phyloP scores from a whole-genome alignment of 495 filamentous ascomycete species.

The Penicillium longicatenatum region DNA sequence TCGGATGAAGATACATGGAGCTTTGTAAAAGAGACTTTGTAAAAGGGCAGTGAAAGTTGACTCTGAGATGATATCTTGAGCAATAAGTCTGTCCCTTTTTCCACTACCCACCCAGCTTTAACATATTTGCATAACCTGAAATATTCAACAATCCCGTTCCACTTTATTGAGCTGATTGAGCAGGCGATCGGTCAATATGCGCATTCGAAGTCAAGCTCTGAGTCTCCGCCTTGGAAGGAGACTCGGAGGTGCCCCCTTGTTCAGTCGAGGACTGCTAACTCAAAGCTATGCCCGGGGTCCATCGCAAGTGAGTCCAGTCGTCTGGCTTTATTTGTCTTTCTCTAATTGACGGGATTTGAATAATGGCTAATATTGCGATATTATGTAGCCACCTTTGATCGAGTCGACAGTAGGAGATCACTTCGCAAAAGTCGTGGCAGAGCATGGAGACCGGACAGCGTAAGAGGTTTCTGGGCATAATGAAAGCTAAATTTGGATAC shows the following conservation, averaged over 20 bases:
- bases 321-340: not conserved
- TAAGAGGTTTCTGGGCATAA: conserved; percentile 30
- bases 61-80: too few species aligned
- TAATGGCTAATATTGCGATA: not conserved
- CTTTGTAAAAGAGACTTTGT: too few species aligned
- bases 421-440: conserved; percentile 68
- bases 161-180: not conserved
- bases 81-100: too few species aligned
- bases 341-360: conserved; percentile 1
- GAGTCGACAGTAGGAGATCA: conserved; percentile 79
- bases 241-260: not conserved
- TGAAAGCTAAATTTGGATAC: not conserved
- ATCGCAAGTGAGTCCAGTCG: conserved; percentile 34
- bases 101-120: not conserved
- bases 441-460: conserved; percentile 77
- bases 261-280: conserved; percentile 41
- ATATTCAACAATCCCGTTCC: not conserved
- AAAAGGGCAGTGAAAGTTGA: not conserved
- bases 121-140: not conserved
- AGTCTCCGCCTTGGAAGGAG: conserved; percentile 8
- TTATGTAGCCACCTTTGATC: conserved; percentile 66
- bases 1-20: too few species aligned
- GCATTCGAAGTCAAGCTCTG: conserved; percentile 11
- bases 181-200: conserved; percentile 10
- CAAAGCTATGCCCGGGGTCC: conserved; percentile 50